Evolutionary conservation across 2,329 filamentous ascomycete genomes (phyloP), one percentile per base, ranked within the genome.

Genomic region (Ophiocordyceps camponoti-leonardi): DNA sequence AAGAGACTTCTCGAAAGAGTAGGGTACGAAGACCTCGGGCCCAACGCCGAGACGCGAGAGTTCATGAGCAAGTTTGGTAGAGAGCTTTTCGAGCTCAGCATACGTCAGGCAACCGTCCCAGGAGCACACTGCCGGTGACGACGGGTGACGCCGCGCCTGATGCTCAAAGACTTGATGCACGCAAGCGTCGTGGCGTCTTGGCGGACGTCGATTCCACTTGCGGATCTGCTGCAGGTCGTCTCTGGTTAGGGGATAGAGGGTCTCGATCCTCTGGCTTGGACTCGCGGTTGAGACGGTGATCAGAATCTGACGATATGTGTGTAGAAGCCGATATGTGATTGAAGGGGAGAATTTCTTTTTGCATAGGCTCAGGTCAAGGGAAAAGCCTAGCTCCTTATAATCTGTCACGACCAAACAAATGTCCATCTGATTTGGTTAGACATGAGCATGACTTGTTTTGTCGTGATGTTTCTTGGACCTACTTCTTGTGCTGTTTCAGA

Each of bases 51-150:
- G 31, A 2, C 2, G 23, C 26, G 22, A 19, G 13, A 47, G 41
- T 13, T 18, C 23, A 3, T 22, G 19, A 6, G 46, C 46, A 18
- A 47, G 33, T 6, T 23, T 43, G 4, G 31, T 44, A 3, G 44
- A 19, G 2, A 44, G 20, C 8, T 26, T 22, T 12, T 37, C 28
- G 7, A 48, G 42, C 37, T 48, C 35, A 1, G 16, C 35, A 19
- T 42, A 48, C 2, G 44, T 43, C 16, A 43, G 43, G 2, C 49
- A 28, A 2, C 41, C 45, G 37, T 53, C 51, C 51, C 51, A 53
- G 16, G 49, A 47, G 18, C 39, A 45, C 1, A 45, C 19, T 10
- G 44, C 44, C 2, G 44, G 39, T 22, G 44, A 28, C 6, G 18
- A 14, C 5, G 44, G 39, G 4, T 18, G 43, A 4, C 35, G 14